Evolutionary conservation across 768 basidiomycete species (phyloP).

Genomic region (Galerina marginata): DNA sequence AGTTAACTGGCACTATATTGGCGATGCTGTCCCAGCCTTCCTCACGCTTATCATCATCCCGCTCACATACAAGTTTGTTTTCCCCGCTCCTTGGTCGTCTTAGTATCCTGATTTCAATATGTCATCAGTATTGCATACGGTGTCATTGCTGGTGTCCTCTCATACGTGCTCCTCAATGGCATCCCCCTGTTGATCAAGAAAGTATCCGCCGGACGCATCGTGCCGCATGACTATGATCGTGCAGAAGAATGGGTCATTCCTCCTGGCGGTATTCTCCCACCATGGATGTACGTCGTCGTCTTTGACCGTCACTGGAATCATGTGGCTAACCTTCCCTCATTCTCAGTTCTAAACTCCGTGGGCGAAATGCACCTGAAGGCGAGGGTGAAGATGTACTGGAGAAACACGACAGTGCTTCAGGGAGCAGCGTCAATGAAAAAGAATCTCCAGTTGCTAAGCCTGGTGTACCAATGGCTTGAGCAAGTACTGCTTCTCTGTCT

Average conservation of each 20-base stretch:
- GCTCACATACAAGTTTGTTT: constrained; percentile 71
- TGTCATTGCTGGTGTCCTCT: constrained; percentile 78
- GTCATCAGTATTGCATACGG: constrained; percentile 80
- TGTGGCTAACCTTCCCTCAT: neutral
- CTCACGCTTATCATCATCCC: constrained; percentile 82
- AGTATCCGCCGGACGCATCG: constrained; percentile 59
- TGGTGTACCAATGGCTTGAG: neutral
- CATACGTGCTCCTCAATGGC: constrained; percentile 77
- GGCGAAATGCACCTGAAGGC: neutral
- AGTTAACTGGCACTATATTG: constrained; percentile 90
- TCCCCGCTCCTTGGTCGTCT: neutral
- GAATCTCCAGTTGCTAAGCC: neutral
- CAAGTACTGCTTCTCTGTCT: neutral
- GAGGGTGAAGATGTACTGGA: neutral
- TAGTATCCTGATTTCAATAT: constrained; percentile 1
- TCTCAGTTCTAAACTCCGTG: constrained; percentile 6
- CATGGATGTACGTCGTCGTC: constrained; percentile 61
- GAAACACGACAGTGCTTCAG: constrained; percentile 2
- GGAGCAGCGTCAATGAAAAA: constrained; percentile 13
- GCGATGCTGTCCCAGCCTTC: constrained; percentile 88
- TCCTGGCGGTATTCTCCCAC: constrained; percentile 69
- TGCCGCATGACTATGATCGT: constrained; percentile 66
- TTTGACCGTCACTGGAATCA: neutral
- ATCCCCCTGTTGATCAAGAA: constrained; percentile 63
- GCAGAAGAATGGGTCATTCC: constrained; percentile 77